A percentile compares a stretch with the other conserved stretches of the same genome.
Evolutionary conservation across 2,329 filamentous ascomycete genomes (phyloP).

Genomic region (Aspergillus sp.): DNA sequence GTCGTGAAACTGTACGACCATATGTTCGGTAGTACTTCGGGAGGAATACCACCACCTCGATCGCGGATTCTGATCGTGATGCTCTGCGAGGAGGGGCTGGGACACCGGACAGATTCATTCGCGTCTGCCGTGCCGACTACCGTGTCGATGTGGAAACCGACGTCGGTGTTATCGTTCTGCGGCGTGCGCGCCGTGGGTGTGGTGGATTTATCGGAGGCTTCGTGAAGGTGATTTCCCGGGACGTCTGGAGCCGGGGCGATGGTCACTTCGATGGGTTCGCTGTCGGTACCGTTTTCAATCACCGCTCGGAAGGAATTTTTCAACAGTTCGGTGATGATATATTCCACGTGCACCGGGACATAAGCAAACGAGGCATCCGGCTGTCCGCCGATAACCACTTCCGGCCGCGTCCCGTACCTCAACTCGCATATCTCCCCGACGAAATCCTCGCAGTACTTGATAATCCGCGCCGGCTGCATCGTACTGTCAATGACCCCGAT

Average conservation of each 20-base stretch:
- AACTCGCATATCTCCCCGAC: constrained; percentile 95
- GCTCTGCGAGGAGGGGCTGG: constrained; percentile 54
- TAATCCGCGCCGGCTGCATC: constrained; percentile 69
- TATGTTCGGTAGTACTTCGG: constrained; percentile 74
- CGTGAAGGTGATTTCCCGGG: constrained; percentile 33
- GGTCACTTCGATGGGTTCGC: constrained; percentile 81
- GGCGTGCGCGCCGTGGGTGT: background rate
- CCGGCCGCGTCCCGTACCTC: constrained; percentile 82
- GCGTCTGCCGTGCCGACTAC: constrained; percentile 21
- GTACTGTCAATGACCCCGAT: constrained; percentile 94
- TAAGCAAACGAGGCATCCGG: constrained; percentile 84
- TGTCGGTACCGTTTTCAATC: constrained; percentile 70
- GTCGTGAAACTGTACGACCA: constrained; percentile 98
- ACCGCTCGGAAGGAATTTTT: constrained; percentile 96
- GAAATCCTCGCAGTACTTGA: constrained; percentile 77
- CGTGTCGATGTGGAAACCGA: constrained; percentile 23
- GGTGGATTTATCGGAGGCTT: constrained; percentile 20
- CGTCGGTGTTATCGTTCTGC: constrained; percentile 16
- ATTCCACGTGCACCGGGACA: constrained; percentile 92
- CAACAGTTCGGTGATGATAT: constrained; percentile 90
- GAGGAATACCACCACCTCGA: constrained; percentile 84
- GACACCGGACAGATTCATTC: constrained; percentile 25
- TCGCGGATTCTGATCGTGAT: constrained; percentile 95
- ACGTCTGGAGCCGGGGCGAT: constrained; percentile 64
- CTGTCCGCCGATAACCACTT: constrained; percentile 73